Conservation (phyloP, 768 basidiomycete genomes). For the Hebeloma cylindrosporum region DNA sequence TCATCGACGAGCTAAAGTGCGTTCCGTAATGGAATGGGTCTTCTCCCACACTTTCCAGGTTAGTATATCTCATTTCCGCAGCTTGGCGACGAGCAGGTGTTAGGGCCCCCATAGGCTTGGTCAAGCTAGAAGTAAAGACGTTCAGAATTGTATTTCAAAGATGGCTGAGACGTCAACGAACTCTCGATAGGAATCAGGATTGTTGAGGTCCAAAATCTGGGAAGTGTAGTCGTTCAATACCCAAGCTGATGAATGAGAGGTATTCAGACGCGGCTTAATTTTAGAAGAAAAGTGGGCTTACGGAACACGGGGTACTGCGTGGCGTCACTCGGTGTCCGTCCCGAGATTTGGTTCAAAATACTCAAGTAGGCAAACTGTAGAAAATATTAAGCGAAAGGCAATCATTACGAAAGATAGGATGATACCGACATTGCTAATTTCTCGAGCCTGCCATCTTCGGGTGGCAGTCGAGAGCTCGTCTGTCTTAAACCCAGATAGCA, state of each 20-base stretch:
- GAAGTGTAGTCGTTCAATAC: conserved; percentile 85
- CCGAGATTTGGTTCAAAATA: conserved; percentile 88
- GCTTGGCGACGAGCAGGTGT: conserved; percentile 72
- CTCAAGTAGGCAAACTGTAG: conserved; percentile 83
- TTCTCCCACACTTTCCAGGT: conserved; percentile 78
- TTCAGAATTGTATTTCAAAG: not conserved
- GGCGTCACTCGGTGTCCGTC: conserved; percentile 91
- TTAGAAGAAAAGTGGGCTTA: conserved; percentile 33
- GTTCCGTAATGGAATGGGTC: conserved; percentile 92
- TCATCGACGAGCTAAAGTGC: conserved; percentile 97
- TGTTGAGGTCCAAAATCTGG: conserved; percentile 58
- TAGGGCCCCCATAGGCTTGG: conserved; percentile 89
- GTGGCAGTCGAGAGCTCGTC: conserved; percentile 74
- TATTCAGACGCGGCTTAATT: not conserved
- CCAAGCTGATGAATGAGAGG: conserved; percentile 61
- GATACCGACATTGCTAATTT: conserved; percentile 82
- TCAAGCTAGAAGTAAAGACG: conserved; percentile 53
- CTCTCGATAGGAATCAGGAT: conserved; percentile 70
- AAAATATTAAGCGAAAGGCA: conserved; percentile 1
- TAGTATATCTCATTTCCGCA: conserved; percentile 72
- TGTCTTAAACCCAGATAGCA: conserved; percentile 47
- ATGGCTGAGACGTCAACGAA: conserved; percentile 35
- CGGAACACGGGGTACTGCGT: conserved; percentile 94
- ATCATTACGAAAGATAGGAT: not conserved
- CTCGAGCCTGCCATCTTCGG: conserved; percentile 82